phyloP scores from a whole-genome alignment of 2,329 filamentous ascomycete species.

The Stachybotrys elegans region DNA sequence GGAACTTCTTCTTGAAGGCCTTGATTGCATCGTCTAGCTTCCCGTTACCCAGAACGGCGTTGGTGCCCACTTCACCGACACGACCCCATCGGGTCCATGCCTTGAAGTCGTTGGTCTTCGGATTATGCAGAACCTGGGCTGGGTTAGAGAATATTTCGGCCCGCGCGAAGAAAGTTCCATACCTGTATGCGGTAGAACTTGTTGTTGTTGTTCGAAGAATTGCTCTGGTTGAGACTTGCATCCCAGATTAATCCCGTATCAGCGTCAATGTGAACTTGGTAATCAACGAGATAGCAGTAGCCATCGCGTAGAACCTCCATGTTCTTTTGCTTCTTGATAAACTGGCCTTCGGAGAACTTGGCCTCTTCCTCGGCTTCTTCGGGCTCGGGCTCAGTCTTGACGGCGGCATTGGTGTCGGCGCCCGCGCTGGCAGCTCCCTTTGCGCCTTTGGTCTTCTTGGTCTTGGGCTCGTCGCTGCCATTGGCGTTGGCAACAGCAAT shows the following conservation, averaged over 20 bases:
- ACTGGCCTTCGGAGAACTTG: slow-evolving; percentile 36
- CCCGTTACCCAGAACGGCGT: slow-evolving; percentile 35
- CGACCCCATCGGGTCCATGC: slow-evolving; percentile 80
- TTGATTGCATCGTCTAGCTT: slow-evolving; percentile 37
- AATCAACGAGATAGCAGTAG: slow-evolving; percentile 27
- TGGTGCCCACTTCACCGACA: slow-evolving; percentile 58
- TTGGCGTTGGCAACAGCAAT: slow-evolving; percentile 13
- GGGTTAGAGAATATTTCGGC: slow-evolving; percentile 6
- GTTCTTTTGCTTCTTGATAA: slow-evolving; percentile 40
- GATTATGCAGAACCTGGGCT: slow-evolving; percentile 36
- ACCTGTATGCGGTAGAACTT: slow-evolving; percentile 78
- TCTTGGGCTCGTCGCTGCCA: slow-evolving; percentile 22
- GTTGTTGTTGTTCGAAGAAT: slow-evolving; percentile 68
- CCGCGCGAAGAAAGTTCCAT: slow-evolving; percentile 6
- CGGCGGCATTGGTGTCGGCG: slow-evolving; percentile 19
- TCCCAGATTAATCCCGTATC: slow-evolving; percentile 64
- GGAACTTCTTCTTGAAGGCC: slow-evolving; percentile 58
- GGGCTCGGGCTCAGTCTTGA: slow-evolving; percentile 12
- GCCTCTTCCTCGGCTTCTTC: slow-evolving; percentile 13
- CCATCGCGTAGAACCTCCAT: slow-evolving; percentile 48
- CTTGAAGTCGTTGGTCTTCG: slow-evolving; percentile 34
- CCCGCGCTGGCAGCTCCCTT: slow-evolving; percentile 10
- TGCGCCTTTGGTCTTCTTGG: slow-evolving; percentile 33
- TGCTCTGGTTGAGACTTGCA: slow-evolving; percentile 74
- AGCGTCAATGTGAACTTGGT: slow-evolving; percentile 61